Conservation (phyloP, 169 alveolate genomes). For the Plasmodium ovale region DNA sequence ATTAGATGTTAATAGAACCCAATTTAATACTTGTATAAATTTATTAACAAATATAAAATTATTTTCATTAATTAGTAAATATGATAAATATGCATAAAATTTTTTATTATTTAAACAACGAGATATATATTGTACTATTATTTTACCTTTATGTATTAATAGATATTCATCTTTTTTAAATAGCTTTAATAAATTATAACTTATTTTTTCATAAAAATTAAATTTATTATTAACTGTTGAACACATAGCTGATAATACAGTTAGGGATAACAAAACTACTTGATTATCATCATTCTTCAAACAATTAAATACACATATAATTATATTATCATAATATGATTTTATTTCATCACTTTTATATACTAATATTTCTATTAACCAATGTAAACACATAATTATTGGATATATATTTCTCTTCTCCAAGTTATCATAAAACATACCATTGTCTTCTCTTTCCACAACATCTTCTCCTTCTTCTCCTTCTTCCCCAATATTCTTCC, state of each 20-base stretch:
- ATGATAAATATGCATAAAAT: slow-evolving; percentile 60
- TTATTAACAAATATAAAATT: slow-evolving; percentile 61
- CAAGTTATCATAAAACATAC: slow-evolving; percentile 30
- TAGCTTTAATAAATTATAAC: slow-evolving; percentile 14
- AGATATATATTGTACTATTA: slow-evolving; percentile 50
- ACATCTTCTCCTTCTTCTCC: not conserved
- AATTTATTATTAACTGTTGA: slow-evolving; percentile 62
- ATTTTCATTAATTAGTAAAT: slow-evolving; percentile 32
- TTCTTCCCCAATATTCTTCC: not conserved
- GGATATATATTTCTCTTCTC: slow-evolving; percentile 68
- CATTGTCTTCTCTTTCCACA: slow-evolving; percentile 13
- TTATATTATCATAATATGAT: slow-evolving; percentile 35
- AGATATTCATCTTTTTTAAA: slow-evolving; percentile 54
- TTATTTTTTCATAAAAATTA: slow-evolving; percentile 52
- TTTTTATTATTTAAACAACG: slow-evolving; percentile 62
- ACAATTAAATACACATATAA: slow-evolving; percentile 50
- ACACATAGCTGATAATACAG: slow-evolving; percentile 75
- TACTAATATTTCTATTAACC: slow-evolving; percentile 58
- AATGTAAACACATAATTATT: slow-evolving; percentile 56
- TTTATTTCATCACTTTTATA: slow-evolving; percentile 54
- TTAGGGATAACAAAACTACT: slow-evolving; percentile 51
- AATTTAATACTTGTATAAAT: slow-evolving; percentile 81
- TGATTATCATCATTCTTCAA: slow-evolving; percentile 47
- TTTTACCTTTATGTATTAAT: slow-evolving; percentile 62
- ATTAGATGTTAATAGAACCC: slow-evolving; percentile 85